Evolutionary conservation across 2,329 filamentous ascomycete species (phyloP).

Genomic region (Epichloe festucae): DNA sequence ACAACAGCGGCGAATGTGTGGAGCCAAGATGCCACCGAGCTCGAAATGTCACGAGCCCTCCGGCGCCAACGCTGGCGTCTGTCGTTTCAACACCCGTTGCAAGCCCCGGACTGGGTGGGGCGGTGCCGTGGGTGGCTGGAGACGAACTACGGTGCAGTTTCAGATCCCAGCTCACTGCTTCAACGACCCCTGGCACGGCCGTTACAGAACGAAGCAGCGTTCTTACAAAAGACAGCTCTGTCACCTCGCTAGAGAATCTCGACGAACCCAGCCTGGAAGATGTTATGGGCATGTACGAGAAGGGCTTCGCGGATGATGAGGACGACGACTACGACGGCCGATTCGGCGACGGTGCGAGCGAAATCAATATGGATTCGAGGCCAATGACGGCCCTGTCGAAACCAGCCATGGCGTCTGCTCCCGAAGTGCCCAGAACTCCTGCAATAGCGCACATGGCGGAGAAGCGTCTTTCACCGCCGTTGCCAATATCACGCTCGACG

Average conservation of each 20-base stretch:
- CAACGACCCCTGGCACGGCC: constrained; percentile 42
- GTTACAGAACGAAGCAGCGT: constrained; percentile 79
- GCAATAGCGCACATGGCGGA: constrained; percentile 8
- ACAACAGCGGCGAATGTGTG: constrained; percentile 27
- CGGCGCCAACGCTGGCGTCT: constrained; percentile 11
- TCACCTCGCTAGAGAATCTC: constrained; percentile 44
- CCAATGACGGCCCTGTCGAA: constrained; percentile 6
- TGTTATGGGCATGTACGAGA: constrained; percentile 58
- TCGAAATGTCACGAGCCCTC: constrained; percentile 15
- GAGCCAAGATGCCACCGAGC: constrained; percentile 19
- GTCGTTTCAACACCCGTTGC: constrained; percentile 21
- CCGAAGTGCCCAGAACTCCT: neutral
- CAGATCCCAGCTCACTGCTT: constrained; percentile 41
- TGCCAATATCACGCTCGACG: constrained; percentile 14
- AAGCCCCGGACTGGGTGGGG: constrained; percentile 17
- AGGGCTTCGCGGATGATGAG: constrained; percentile 40
- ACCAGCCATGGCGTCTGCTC: neutral
- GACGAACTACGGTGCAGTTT: constrained; percentile 43
- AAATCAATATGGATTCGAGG: constrained; percentile 1
- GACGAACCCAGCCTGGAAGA: constrained; percentile 52
- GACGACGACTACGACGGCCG: constrained; percentile 24
- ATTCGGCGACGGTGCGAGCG: constrained; percentile 6
- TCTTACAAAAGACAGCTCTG: constrained; percentile 64
- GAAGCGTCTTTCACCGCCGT: constrained; percentile 8
- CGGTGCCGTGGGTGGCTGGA: constrained; percentile 35